Evolutionary conservation across 441 rosid species (phyloP), one percentile per base, ranked within the genome.

Genomic region (Capsella rubella): DNA sequence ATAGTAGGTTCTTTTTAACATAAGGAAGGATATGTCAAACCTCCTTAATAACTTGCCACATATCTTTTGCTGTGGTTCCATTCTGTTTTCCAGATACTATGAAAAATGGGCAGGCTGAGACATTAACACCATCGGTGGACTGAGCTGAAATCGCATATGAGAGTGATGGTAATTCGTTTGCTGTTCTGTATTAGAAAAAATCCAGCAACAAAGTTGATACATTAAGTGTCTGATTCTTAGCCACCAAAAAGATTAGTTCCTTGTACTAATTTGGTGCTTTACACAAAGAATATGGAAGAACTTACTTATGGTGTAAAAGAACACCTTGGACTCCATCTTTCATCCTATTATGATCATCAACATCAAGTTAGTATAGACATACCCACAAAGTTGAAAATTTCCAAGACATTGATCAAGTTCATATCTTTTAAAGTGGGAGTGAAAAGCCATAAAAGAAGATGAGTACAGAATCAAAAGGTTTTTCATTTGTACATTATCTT

Each of bases 1-100:
- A 37, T 64, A 29, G 28, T 49, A 29, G 37, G 25, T 11, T 57
- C 71, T 0, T 47, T 5, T 3, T 64, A 49, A 15, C 15, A 29
- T 5, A 18, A 37, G 39, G 29, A 64, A 18, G 29, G 15, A 69
- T 28, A 15, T 53, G 29, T 67, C 53, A 61, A 13, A 94, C 97
- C 95, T 89, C 82, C 82, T 87, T 92, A 34, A 94, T 82, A 79
- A 81, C 84, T 53, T 85, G 64, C 99, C 99, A 94, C 97, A 94
- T 87, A 28, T 90, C 91, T 70, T 84, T 84, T 32, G 99, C 97
- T 42, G 92, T 85, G 79, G 88, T 69, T 49, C 94, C 91, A 54
- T 68, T 77, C 69, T 82, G 80, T 71, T 89, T 81, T 35, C 99
- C 97, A 14, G 90, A 81, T 79, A 88, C 80, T 73, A 81, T 82